Base-by-base conservation (phyloP, 306 rosid species). In the Acacia confusa region DNA sequence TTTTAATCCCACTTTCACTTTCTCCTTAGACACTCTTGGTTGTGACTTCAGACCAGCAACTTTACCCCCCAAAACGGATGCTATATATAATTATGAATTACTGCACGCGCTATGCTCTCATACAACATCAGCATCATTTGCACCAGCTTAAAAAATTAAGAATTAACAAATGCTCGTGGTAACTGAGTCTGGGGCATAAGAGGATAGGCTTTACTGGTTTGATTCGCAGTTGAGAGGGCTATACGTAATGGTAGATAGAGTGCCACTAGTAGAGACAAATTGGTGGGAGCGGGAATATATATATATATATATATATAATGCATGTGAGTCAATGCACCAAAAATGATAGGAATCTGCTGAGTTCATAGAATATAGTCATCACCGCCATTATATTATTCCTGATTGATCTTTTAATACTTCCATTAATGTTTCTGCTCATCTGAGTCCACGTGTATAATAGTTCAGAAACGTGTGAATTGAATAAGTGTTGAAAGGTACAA, bases 41-140 rank as follows among this genome's bases (percentile, higher is more conserved):
- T 67, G 28, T 10, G 47, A 64, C 52, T 83, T 34, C 73, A 16
- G 69, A 52, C 70, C 65, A 25, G 63, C 63, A 78, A 83, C 79
- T 74, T 77, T 20, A 74, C 83, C 30, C 19, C 45, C 41, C 19
- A 19, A 22, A 22, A 83, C 78, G 4, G 72, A 28, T 36, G 20
- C 7, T 13, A 12, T 60, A 1, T 25, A 12, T 60, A 1, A 61
- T 27, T 61, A 61, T 25, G 1, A 22, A 65, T 32, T 63, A 14
- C 36, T 14, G 52, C 52, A 40, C 14, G 74, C 74, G 74, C 24
- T 12, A 12, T 13, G 9, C 10, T 69, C 32, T 12, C 17, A n/a
- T 9, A 22, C 52, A 24, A 22, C 53, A 69, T 10, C 34, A n/a
- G 22, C 34, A 43, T 69, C 53, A 65, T 63, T 14, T 28, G 69